Evolutionary conservation across 495 filamentous ascomycete species (phyloP), one percentile per base, ranked within the genome.

Genomic region (Aspergillus biplanus): DNA sequence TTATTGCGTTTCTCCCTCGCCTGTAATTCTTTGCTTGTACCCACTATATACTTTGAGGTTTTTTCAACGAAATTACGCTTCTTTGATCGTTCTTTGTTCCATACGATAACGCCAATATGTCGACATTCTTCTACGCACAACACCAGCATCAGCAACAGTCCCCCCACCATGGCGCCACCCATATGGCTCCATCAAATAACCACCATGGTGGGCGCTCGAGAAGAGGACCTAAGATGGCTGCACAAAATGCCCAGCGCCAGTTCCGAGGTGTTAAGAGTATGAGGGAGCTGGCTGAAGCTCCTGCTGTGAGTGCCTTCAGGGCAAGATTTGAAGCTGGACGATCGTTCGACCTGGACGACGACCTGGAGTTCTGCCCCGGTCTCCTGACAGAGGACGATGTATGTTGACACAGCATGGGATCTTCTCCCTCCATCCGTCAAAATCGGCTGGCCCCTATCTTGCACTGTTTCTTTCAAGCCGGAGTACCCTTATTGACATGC

Each of bases 311-410:
- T 52, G 86, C 88, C 63, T 97, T 92, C 78, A 90, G 93, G 61
- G 84, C 86, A 46, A 86, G 90, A 71, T 96, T 96, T 73, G 93
- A 98, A 75, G 91, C 93, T 66, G 92, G 90, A 49, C 88, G 92
- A 58, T 97, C 93, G 27, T 99, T 99, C 72, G 95, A 99, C 67
- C 82, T 99, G 67, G 94, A 97, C 68, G 95, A 99, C 72, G 95
- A 99, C 74, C 81, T 97, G 78, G 90, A 97, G 74, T 99, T 99
- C 78, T 97, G 95, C 73, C 95, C 95, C 4, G 87, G 89, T 67
- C 85, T 99, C 66, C 82, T 97, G 81, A 97, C 93, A 31, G 93
- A 98, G 74, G 93, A 88, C 77, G 95, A 99, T 86, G 94, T 97
- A 87, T 85, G 93, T 90, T 67, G 54, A 58, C 61, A 61, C 63